Evolutionary conservation across 2,329 filamentous ascomycete species (phyloP).

Genomic region (Ascochyta clinopodiicola): DNA sequence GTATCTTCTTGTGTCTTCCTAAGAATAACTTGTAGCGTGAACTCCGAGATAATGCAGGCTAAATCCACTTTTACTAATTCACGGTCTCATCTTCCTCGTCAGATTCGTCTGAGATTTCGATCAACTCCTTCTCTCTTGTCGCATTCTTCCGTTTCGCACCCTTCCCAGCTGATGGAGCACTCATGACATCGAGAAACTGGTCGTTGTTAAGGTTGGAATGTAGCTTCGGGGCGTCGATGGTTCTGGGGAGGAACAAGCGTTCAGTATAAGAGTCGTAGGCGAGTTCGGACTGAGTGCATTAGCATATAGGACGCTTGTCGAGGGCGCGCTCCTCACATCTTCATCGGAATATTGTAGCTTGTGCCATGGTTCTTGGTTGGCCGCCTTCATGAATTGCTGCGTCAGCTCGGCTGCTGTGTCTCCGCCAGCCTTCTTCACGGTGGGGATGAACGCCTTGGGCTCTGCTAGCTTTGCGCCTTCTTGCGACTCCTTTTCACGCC

Average conservation of each 20-base stretch:
- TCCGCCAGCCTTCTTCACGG: slow-evolving; percentile 77
- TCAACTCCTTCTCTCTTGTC: slow-evolving; percentile 29
- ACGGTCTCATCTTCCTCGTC: slow-evolving; percentile 28
- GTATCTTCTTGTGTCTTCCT: slow-evolving; percentile 18
- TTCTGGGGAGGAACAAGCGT: slow-evolving; percentile 66
- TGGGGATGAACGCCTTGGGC: slow-evolving; percentile 83
- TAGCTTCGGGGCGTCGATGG: slow-evolving; percentile 56
- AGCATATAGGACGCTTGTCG: background rate
- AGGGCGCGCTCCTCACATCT: slow-evolving; percentile 56
- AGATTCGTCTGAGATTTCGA: slow-evolving; percentile 45
- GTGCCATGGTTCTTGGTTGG: slow-evolving; percentile 84
- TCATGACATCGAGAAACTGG: slow-evolving; percentile 69
- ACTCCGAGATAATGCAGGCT: slow-evolving; percentile 11
- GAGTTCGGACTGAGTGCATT: slow-evolving; percentile 59
- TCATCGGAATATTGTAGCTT: slow-evolving; percentile 82
- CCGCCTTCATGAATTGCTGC: slow-evolving; percentile 76
- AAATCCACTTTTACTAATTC: slow-evolving; percentile 17
- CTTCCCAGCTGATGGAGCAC: slow-evolving; percentile 55
- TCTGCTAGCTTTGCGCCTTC: slow-evolving; percentile 56
- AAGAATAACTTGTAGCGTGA: background rate
- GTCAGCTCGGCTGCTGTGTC: slow-evolving; percentile 72
- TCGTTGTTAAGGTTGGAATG: slow-evolving; percentile 63
- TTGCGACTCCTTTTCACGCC: slow-evolving; percentile 54
- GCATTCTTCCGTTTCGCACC: slow-evolving; percentile 49
- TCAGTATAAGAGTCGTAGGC: slow-evolving; percentile 80